A percentile compares a stretch with the other conserved stretches of the same genome.
Conservation (phyloP, 768 basidiomycete species). For the Mycena rebaudengoi region DNA sequence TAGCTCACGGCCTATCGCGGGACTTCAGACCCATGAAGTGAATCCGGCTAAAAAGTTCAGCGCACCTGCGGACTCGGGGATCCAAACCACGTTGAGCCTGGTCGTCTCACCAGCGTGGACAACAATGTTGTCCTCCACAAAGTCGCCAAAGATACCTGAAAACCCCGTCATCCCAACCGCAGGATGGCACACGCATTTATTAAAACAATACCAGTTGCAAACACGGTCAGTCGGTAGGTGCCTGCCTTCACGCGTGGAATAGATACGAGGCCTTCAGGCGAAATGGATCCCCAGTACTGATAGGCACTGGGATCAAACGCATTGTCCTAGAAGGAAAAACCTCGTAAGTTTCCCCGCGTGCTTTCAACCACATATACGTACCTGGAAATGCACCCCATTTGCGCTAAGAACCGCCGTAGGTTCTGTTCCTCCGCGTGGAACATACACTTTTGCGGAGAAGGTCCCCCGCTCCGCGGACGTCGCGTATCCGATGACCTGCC, state of each 20-base stretch:
- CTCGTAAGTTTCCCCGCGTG: neutral
- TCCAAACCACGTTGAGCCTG: constrained; percentile 26
- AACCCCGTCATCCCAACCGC: neutral
- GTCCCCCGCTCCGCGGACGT: constrained; percentile 27
- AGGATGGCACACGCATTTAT: neutral
- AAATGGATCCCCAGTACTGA: constrained; percentile 35
- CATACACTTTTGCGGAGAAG: constrained; percentile 19
- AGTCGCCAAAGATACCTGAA: constrained; percentile 37
- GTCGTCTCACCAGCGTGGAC: constrained; percentile 25
- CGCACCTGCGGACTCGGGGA: constrained; percentile 29
- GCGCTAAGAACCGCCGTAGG: constrained; percentile 32
- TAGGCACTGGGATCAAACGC: constrained; percentile 29
- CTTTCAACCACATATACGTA: neutral
- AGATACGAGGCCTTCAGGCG: constrained; percentile 16
- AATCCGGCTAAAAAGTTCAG: neutral
- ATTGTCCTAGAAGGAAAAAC: constrained; percentile 31
- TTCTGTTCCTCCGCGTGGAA: constrained; percentile 28
- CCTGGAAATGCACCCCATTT: constrained; percentile 29
- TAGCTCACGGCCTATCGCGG: constrained; percentile 25
- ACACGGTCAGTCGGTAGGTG: constrained; percentile 35
- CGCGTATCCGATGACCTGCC: constrained; percentile 31
- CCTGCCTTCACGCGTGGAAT: constrained; percentile 36
- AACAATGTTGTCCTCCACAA: constrained; percentile 30
- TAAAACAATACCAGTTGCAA: constrained; percentile 19
- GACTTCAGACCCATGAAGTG: no score